These are phyloP conservation scores for Paramecium octaurelia DNA, from an alignment of 73 alveolate species.

Conservation along the genomic window DNA sequence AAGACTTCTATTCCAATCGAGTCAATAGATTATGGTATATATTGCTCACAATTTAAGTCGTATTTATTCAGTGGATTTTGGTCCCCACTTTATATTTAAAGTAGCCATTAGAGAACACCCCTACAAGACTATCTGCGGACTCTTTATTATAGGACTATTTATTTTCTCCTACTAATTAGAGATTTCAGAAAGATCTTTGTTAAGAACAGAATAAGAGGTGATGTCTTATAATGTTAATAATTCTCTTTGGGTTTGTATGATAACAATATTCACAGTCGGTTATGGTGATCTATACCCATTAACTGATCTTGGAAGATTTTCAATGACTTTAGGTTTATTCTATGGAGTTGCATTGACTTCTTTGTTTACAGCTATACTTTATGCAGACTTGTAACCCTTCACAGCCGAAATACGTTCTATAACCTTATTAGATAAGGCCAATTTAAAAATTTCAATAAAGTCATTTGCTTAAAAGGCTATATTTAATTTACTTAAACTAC, in stretches of 20 bases:
- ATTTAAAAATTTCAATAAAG: neutral
- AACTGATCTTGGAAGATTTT: constrained; percentile 42
- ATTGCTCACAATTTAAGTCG: neutral
- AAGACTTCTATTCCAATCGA: neutral
- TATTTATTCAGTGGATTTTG: neutral
- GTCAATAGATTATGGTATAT: constrained; percentile 15
- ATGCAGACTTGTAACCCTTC: neutral
- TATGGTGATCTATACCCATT: constrained; percentile 50
- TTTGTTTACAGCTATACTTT: neutral
- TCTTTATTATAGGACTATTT: neutral
- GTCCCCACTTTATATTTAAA: neutral
- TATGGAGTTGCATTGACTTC: constrained; percentile 33
- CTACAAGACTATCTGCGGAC: neutral
- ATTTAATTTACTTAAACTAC: neutral
- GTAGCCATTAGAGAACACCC: neutral
- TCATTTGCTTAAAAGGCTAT: neutral
- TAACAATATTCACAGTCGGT: constrained; percentile 45
- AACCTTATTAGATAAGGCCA: constrained; percentile 1
- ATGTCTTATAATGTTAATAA: neutral
- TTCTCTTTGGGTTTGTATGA: constrained; percentile 21
- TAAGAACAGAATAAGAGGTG: neutral
- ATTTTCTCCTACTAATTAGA: neutral
- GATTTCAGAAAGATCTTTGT: neutral
- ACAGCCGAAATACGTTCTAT: neutral
- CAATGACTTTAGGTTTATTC: constrained; percentile 28